phyloP scores from a whole-genome alignment of 2,329 filamentous ascomycete species.

The Alternaria sp. region DNA sequence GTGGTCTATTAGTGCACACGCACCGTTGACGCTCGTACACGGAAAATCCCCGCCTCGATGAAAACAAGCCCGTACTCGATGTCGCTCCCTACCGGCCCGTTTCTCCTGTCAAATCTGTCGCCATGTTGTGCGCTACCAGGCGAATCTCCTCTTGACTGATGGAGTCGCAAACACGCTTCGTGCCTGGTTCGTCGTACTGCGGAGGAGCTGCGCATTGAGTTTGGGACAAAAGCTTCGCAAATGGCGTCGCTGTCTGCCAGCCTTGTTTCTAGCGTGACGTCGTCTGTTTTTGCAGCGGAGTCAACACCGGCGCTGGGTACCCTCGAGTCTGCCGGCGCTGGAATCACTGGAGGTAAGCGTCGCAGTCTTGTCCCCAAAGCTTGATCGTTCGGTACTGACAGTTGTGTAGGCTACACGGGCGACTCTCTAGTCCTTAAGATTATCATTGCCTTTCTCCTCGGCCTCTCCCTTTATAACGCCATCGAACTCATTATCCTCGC shows the following conservation, averaged over 20 bases:
- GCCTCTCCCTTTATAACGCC: slow-evolving; percentile 52
- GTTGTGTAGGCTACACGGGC: slow-evolving; percentile 42
- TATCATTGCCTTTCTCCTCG: slow-evolving; percentile 50
- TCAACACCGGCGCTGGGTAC: slow-evolving; percentile 41
- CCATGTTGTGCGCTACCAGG: not conserved
- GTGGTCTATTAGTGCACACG: slow-evolving; percentile 5
- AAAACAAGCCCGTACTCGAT: not conserved
- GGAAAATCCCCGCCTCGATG: slow-evolving; percentile 8
- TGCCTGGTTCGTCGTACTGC: not conserved
- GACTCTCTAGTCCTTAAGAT: slow-evolving; percentile 41
- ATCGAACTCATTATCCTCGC: slow-evolving; percentile 59
- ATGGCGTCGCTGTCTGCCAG: slow-evolving; percentile 29
- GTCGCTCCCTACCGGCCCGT: slow-evolving; percentile 6
- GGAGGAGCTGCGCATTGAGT: slow-evolving; percentile 2
- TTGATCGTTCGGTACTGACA: not conserved
- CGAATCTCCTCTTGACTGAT: not conserved
- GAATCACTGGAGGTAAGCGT: slow-evolving; percentile 43
- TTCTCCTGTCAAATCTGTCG: slow-evolving; percentile 4
- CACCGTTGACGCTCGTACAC: slow-evolving; percentile 4
- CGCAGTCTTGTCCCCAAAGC: not conserved
- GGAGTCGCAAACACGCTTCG: not conserved
- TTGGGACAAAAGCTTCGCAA: slow-evolving; percentile 7
- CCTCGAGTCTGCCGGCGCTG: slow-evolving; percentile 40
- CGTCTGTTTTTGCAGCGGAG: slow-evolving; percentile 18
- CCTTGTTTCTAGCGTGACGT: slow-evolving; percentile 20